Evolutionary conservation across 306 rosid species (phyloP).

Genomic region (Vigna reflexopilosa): DNA sequence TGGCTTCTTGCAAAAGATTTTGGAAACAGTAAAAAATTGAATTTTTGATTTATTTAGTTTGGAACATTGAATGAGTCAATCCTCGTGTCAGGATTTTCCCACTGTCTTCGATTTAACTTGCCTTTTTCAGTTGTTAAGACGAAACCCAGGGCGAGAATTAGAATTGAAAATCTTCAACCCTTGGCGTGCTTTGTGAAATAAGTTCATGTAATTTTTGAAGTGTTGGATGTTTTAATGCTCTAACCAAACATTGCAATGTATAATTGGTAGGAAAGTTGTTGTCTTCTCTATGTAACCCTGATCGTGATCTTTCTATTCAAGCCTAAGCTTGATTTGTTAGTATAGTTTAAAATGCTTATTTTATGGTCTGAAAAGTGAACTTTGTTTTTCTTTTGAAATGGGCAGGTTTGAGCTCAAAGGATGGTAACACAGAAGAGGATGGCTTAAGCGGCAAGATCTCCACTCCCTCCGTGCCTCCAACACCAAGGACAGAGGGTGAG

Average conservation of each 20-base stretch:
- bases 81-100: slow-evolving; percentile 7
- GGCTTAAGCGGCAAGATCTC: slow-evolving; percentile 62
- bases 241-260: not conserved
- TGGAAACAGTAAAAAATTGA: not conserved
- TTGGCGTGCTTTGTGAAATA: not conserved
- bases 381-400: slow-evolving; percentile 26
- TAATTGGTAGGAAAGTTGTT: slow-evolving; percentile 9
- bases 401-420: slow-evolving; percentile 60
- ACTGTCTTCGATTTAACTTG: slow-evolving; percentile 29
- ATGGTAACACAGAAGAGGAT: slow-evolving; percentile 45
- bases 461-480: slow-evolving; percentile 61
- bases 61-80: slow-evolving; percentile 18
- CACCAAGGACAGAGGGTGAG: slow-evolving; percentile 93
- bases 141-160: slow-evolving; percentile 11
- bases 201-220: slow-evolving; percentile 10
- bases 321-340: slow-evolving; percentile 31
- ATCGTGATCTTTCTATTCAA: not conserved
- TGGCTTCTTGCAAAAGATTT: slow-evolving; percentile 16
- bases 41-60: not conserved
- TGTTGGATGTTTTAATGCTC: slow-evolving; percentile 31
- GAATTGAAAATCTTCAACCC: slow-evolving; percentile 13
- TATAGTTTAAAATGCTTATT: slow-evolving; percentile 21
- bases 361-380: slow-evolving; percentile 31
- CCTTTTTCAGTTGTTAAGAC: slow-evolving; percentile 34
- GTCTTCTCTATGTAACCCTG: not conserved